Evolutionary conservation across 1,284 basidiomycete species (phyloP), one percentile per base, ranked within the genome.

Genomic region (Takashimella tepidaria): DNA sequence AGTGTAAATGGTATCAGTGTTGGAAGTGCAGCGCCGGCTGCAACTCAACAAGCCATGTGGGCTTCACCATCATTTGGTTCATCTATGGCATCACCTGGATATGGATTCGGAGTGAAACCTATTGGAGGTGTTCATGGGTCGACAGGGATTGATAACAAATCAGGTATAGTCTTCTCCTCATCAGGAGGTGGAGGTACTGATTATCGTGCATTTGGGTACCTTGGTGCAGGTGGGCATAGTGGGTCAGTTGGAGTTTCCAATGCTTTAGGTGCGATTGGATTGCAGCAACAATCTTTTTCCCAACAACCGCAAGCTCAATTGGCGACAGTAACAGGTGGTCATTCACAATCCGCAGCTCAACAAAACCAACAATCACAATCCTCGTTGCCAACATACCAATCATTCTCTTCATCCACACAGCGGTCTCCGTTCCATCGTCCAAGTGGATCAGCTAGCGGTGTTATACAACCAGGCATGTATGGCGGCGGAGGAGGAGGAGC

Each of bases 1-100:
- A 19, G 24, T 37, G 21, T 47, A 20, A 56, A 52, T 21, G 60
- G 56, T 56, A 47, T 54, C 41, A 47, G 55, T 21, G 57, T 48
- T n/a, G 46, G 21, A 47, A 22, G 50, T 21, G 41, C 31, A 16
- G 47, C 48, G 31, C 43, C 53, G 47, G 59, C 57, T 52, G 62
- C 53, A 5, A 58, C 49, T 54, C 64, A 67, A 51, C 66, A 68
- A 45, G 65, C 62, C 6, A 56, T 71, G 4, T 73, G 70, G 70
- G 67, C 67, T 4, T 58, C 64, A 8, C 55, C 63, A 5, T 60
- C 64, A 16, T 71, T 71, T 40, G 67, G 63, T 24, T 60, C 64
- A 12, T 58, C 63, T 2, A 60, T 67, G 60, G 54, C 66, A 11
- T 53, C 56, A 0, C 55, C 63, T 0, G 62, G 58, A 3, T 66